phyloP scores from a whole-genome alignment of 2,329 filamentous ascomycete species.

The Kalaharituber pfeilii region DNA sequence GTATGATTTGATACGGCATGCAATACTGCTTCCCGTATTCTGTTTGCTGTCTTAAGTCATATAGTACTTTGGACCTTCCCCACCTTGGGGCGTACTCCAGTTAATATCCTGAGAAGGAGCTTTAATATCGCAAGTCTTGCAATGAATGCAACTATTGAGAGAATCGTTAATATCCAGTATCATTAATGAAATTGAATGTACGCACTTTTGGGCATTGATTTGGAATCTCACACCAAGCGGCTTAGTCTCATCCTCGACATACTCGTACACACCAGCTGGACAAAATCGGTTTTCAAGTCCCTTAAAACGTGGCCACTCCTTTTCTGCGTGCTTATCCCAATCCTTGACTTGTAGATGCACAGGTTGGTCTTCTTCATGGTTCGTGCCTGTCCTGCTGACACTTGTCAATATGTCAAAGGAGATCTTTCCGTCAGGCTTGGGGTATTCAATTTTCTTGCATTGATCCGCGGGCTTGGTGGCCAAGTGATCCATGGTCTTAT shows the following conservation, averaged over 20 bases:
- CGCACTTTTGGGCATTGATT: conserved; percentile 80
- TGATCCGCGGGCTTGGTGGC: conserved; percentile 64
- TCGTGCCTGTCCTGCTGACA: conserved; percentile 87
- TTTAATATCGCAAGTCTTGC: conserved; percentile 99
- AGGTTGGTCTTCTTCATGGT: conserved; percentile 96
- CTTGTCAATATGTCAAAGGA: conserved; percentile 92
- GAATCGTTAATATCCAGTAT: background rate
- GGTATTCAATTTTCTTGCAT: conserved; percentile 81
- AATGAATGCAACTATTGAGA: conserved; percentile 71
- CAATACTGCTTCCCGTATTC: too few relatives aligned
- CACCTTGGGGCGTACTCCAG: conserved; percentile 87
- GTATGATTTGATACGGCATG: too few relatives aligned
- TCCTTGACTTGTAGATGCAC: conserved; percentile 90
- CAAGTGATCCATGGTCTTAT: conserved; percentile 58
- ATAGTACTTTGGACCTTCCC: conserved; percentile 32
- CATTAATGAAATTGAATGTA: conserved; percentile 21
- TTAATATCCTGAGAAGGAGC: conserved; percentile 94
- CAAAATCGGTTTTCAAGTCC: conserved; percentile 94
- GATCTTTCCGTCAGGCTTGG: conserved; percentile 88
- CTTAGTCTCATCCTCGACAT: conserved; percentile 80
- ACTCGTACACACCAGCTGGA: conserved; percentile 93
- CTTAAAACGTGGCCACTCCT: conserved; percentile 73
- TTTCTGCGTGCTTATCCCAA: conserved; percentile 75
- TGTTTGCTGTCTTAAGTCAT: conserved; percentile 11
- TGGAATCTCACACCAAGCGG: conserved; percentile 83